Conservation (phyloP, 192 early-diverging fungal genomes). For the Helicostylum pulchrum region DNA sequence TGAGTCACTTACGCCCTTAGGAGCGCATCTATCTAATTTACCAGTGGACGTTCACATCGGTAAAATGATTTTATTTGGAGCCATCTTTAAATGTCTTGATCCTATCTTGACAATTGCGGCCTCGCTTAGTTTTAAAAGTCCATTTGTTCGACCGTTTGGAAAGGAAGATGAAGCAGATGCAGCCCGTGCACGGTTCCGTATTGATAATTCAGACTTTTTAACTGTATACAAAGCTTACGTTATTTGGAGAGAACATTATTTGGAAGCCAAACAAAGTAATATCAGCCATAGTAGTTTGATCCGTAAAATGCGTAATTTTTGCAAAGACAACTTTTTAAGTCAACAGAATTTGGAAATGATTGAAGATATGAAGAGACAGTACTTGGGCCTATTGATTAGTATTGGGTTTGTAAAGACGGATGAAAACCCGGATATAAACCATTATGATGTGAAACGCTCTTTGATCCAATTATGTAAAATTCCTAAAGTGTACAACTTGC, state of each 20-base stretch:
- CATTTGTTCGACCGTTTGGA: slow-evolving; percentile 48
- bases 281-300: no score
- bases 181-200: slow-evolving; percentile 38
- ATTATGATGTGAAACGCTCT: slow-evolving; percentile 15
- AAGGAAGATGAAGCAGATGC: slow-evolving; percentile 48
- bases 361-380: slow-evolving; percentile 59
- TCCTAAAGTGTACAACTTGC: slow-evolving; percentile 39
- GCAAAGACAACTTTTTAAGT: slow-evolving; percentile 48
- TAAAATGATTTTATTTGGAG: slow-evolving; percentile 65
- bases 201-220: slow-evolving; percentile 49
- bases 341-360: slow-evolving; percentile 49
- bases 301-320: slow-evolving; percentile 38
- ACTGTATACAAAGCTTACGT: slow-evolving; percentile 53
- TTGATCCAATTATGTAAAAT: slow-evolving; percentile 34
- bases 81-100: slow-evolving; percentile 62
- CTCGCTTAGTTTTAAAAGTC: slow-evolving; percentile 45
- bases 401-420: slow-evolving; percentile 45
- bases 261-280: slow-evolving; percentile 10
- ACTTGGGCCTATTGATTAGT: slow-evolving; percentile 43
- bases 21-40: slow-evolving; percentile 55
- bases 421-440: not conserved
- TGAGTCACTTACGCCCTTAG: slow-evolving; percentile 57
- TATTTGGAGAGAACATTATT: slow-evolving; percentile 42
- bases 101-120: slow-evolving; percentile 62
- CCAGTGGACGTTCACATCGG: slow-evolving; percentile 70